Percentiles rank a stretch among this genome's conserved stretches.
Conservation (phyloP, 106 monocot genomes). For the Apostasia ramifera region DNA sequence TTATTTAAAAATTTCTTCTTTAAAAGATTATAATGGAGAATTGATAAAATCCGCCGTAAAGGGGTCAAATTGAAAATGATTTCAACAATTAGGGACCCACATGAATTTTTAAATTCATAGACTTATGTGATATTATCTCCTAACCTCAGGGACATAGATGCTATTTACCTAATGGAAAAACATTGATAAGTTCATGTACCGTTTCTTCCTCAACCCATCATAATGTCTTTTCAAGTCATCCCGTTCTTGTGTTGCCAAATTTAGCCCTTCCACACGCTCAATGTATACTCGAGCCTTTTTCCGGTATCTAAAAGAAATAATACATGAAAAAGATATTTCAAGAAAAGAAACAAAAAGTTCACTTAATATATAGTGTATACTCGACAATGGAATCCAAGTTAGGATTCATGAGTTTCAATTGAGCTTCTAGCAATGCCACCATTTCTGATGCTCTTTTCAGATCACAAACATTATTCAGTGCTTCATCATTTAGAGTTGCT, state of each 20-base stretch:
- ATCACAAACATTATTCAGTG: constrained; percentile 45
- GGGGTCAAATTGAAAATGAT: no score
- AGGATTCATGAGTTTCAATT: constrained; percentile 93
- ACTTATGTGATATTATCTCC: no score
- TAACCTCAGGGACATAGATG: neutral
- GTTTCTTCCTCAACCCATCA: constrained; percentile 85
- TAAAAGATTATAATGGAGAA: no score
- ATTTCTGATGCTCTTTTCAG: constrained; percentile 83
- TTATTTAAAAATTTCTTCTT: no score
- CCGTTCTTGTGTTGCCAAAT: constrained; percentile 74
- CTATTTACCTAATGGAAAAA: no score
- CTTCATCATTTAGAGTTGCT: constrained; percentile 37
- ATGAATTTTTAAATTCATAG: no score
- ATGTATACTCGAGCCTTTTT: constrained; percentile 52
- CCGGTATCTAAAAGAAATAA: constrained; percentile 47
- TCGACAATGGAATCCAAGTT: constrained; percentile 93
- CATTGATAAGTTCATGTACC: constrained; percentile 22
- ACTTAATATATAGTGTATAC: constrained; percentile 30
- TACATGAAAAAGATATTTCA: neutral
- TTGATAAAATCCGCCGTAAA: no score
- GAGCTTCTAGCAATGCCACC: constrained; percentile 83
- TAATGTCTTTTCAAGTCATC: constrained; percentile 87
- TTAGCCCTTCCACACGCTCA: constrained; percentile 82
- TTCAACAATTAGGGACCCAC: no score
- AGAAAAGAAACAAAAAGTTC: constrained; percentile 1